Evolutionary conservation across 805 yeast genomes (phyloP).

Genomic region (Diddensiella caesifluorescens): DNA sequence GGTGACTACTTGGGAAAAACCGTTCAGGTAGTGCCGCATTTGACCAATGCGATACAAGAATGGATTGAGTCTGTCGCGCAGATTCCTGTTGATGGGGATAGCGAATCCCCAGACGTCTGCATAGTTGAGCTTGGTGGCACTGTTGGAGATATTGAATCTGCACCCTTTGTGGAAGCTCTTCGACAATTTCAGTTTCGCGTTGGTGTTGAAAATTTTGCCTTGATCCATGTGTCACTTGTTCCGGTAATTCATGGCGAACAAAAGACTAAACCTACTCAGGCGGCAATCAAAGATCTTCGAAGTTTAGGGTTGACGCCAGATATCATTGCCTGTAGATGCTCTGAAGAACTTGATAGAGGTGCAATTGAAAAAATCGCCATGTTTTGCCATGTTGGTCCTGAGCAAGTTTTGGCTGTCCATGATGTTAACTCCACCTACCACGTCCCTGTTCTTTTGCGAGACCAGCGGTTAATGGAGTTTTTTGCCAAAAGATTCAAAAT

Average conservation of each 20-base stretch:
- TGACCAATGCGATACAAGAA: conserved; percentile 95
- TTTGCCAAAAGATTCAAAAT: conserved; percentile 65
- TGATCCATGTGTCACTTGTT: conserved; percentile 93
- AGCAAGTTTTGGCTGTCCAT: conserved; percentile 93
- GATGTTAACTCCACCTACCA: conserved; percentile 97
- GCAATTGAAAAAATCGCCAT: conserved; percentile 95
- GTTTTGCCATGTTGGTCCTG: conserved; percentile 99
- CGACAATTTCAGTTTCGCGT: conserved; percentile 99
- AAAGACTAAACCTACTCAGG: conserved; percentile 99
- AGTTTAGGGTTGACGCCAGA: conserved; percentile 93
- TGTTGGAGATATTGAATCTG: conserved; percentile 98
- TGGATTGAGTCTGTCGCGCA: conserved; percentile 94
- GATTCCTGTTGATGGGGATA: conserved; percentile 86
- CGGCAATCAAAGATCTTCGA: conserved; percentile 95
- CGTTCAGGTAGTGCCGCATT: conserved; percentile 98
- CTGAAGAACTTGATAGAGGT: conserved; percentile 68
- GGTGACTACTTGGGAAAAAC: conserved; percentile 98
- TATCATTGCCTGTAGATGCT: conserved; percentile 96
- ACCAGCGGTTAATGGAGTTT: conserved; percentile 77
- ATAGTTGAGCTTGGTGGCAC: conserved; percentile 98
- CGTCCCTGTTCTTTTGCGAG: conserved; percentile 85
- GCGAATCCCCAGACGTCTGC: conserved; percentile 90
- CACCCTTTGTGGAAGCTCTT: conserved; percentile 97
- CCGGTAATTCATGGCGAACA: conserved; percentile 99
- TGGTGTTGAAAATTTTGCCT: conserved; percentile 87